Evolutionary conservation across 805 yeast genomes (phyloP).

Genomic region (Kuraishia hungarica): DNA sequence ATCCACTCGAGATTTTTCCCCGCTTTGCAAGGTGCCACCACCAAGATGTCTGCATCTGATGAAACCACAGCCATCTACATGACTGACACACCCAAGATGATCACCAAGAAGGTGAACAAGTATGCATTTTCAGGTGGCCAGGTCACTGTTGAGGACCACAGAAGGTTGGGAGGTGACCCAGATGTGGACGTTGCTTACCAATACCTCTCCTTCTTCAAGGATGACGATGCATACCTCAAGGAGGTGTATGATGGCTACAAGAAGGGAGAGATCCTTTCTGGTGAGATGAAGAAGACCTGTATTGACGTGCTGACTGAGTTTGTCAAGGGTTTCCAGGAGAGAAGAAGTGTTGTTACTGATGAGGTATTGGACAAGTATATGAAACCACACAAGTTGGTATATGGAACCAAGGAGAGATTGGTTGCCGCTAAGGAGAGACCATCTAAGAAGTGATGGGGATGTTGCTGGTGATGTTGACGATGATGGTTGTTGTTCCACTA

Average conservation of each 20-base stretch:
- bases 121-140: slow-evolving; percentile 95
- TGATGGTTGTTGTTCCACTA: neutral
- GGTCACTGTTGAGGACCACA: slow-evolving; percentile 82
- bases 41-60: slow-evolving; percentile 95
- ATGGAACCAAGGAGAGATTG: slow-evolving; percentile 65
- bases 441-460: slow-evolving; percentile 25
- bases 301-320: slow-evolving; percentile 72
- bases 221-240: slow-evolving; percentile 76
- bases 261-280: slow-evolving; percentile 77
- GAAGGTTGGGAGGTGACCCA: slow-evolving; percentile 85
- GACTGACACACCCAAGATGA: slow-evolving; percentile 90
- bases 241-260: slow-evolving; percentile 57
- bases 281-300: slow-evolving; percentile 88
- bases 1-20: slow-evolving; percentile 96
- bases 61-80: slow-evolving; percentile 86
- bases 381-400: slow-evolving; percentile 75
- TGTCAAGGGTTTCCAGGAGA: slow-evolving; percentile 75
- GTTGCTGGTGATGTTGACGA: slow-evolving; percentile 9
- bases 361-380: slow-evolving; percentile 58
- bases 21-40: slow-evolving; percentile 91
- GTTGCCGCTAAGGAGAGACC: slow-evolving; percentile 59
- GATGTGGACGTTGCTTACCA: slow-evolving; percentile 95
- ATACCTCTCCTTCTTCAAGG: slow-evolving; percentile 80
- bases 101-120: slow-evolving; percentile 90
- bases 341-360: slow-evolving; percentile 59